Evolutionary conservation across 2,329 filamentous ascomycete genomes (phyloP).

Genomic region (Fonsecaea multimorphosa): DNA sequence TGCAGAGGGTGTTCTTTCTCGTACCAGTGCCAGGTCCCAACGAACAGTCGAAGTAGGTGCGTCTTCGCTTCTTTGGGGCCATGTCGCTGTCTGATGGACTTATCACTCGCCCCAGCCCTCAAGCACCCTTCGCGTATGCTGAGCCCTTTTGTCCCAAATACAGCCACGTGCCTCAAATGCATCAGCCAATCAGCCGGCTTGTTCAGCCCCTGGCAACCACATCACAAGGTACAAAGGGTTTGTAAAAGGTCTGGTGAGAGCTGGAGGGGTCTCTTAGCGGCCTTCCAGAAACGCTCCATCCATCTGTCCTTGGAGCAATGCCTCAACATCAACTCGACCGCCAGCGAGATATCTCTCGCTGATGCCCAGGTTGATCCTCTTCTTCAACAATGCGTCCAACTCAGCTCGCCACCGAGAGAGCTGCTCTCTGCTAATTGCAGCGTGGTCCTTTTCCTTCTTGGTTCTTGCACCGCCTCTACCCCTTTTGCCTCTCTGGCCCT

Average conservation of each 20-base stretch:
- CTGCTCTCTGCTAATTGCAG: slow-evolving; percentile 69
- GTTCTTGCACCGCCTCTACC: slow-evolving; percentile 78
- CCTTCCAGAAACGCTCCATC: slow-evolving; percentile 30
- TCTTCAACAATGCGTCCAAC: slow-evolving; percentile 71
- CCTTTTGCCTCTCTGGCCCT: slow-evolving; percentile 63
- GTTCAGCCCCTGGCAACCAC: background rate
- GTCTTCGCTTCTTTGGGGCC: background rate
- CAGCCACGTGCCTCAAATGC: background rate
- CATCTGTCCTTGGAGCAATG: slow-evolving; percentile 67
- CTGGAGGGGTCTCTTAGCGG: slow-evolving; percentile 12
- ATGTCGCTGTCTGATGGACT: background rate
- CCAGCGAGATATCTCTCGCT: slow-evolving; percentile 84
- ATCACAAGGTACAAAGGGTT: background rate
- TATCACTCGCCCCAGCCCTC: background rate
- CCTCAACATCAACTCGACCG: slow-evolving; percentile 81
- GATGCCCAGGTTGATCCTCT: slow-evolving; percentile 83
- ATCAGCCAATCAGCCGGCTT: background rate
- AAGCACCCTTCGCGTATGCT: background rate
- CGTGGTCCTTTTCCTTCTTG: slow-evolving; percentile 72
- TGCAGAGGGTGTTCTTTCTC: background rate
- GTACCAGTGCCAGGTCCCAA: background rate
- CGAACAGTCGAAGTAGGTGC: background rate
- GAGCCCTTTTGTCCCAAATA: background rate
- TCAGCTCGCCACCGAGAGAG: slow-evolving; percentile 72
- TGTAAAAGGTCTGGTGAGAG: background rate